phyloP scores from a whole-genome alignment of 768 basidiomycete species.

The Nevesoporus exiguus region DNA sequence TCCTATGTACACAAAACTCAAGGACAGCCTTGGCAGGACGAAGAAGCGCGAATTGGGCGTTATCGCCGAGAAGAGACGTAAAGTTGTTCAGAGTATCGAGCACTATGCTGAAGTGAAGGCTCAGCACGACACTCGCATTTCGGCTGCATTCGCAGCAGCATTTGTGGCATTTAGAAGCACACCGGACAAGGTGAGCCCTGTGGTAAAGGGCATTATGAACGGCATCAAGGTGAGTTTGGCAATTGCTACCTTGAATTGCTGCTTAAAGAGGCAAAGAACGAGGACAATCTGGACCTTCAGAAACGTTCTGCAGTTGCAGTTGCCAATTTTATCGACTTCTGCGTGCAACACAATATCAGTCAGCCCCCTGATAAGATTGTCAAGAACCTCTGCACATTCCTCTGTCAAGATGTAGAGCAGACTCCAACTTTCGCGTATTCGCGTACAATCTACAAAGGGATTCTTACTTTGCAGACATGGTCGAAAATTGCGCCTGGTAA shows the following conservation, averaged over 20 bases:
- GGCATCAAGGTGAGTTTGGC: constrained; percentile 77
- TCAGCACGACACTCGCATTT: constrained; percentile 83
- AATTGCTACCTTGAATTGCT: background rate
- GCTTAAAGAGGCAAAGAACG: constrained; percentile 51
- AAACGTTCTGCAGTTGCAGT: constrained; percentile 83
- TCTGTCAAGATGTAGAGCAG: constrained; percentile 86
- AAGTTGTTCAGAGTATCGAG: constrained; percentile 67
- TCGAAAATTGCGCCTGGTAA: constrained; percentile 35
- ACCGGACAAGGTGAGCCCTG: constrained; percentile 92
- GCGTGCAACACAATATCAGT: constrained; percentile 62
- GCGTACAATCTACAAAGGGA: constrained; percentile 61
- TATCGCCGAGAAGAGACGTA: constrained; percentile 72
- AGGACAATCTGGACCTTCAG: constrained; percentile 87
- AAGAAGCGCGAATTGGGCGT: constrained; percentile 73
- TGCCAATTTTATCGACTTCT: constrained; percentile 85
- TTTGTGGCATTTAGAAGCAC: constrained; percentile 83
- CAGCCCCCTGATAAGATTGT: constrained; percentile 96
- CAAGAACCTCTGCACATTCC: constrained; percentile 94
- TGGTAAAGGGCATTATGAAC: constrained; percentile 96
- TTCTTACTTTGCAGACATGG: constrained; percentile 66
- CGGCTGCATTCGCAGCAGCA: constrained; percentile 86
- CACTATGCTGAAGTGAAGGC: constrained; percentile 79
- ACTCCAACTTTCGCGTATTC: constrained; percentile 84
- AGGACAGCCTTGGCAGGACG: constrained; percentile 67
- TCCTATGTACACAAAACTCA: constrained; percentile 67